A percentile compares a stretch with the other conserved stretches of the same genome.
Conservation (phyloP, 768 basidiomycete genomes). For the Mrakia frigida region DNA sequence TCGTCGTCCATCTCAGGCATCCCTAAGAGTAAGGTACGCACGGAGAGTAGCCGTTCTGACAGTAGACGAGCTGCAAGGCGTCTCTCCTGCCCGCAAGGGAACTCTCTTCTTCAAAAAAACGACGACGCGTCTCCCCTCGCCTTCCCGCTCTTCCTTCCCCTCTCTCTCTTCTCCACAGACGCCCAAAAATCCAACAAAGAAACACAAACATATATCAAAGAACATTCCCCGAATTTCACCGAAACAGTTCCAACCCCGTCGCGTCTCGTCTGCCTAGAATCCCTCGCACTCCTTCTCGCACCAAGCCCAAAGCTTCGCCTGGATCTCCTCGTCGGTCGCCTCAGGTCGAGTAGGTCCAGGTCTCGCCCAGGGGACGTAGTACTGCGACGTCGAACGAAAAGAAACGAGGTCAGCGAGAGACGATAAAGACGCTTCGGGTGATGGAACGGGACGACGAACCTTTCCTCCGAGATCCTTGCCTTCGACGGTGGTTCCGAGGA, state of each 20-base stretch:
- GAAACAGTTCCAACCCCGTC: too few relatives aligned
- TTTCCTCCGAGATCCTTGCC: conserved; percentile 26
- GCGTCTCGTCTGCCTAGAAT: neutral
- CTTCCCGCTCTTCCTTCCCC: neutral
- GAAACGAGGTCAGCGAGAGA: neutral
- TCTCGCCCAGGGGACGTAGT: conserved; percentile 21
- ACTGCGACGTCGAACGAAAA: neutral
- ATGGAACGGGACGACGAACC: neutral
- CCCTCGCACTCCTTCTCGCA: conserved; percentile 27
- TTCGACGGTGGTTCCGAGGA: conserved; percentile 23
- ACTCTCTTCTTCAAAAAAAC: too few relatives aligned
- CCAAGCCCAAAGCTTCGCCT: conserved; percentile 26
- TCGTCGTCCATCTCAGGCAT: too few relatives aligned
- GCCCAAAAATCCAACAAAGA: too few relatives aligned
- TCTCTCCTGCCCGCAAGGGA: too few relatives aligned
- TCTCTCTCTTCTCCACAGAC: too few relatives aligned
- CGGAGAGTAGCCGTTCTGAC: too few relatives aligned
- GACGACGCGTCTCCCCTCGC: too few relatives aligned
- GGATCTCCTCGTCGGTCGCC: conserved; percentile 17
- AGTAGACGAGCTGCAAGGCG: too few relatives aligned
- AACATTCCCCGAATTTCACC: neutral
- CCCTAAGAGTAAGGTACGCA: too few relatives aligned
- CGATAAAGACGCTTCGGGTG: too few relatives aligned
- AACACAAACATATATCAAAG: neutral
- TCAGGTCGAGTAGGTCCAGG: neutral